A percentile compares a stretch with the other conserved stretches of the same genome.
These are phyloP conservation scores for Prunus mume DNA, from an alignment of 306 rosid genomes.

Conservation along the genomic window DNA sequence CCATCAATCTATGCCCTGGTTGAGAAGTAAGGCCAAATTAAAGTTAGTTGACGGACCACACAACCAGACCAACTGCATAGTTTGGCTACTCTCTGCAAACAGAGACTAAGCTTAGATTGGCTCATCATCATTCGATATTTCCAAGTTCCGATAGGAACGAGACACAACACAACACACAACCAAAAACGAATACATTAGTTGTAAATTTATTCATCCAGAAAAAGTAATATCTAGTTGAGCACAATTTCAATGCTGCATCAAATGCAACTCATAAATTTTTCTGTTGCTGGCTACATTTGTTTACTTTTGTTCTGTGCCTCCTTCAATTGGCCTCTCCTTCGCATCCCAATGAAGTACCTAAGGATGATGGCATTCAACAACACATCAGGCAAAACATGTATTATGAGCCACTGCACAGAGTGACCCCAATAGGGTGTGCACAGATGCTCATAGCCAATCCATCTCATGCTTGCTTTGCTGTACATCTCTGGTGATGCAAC, in stretches of 20 bases:
- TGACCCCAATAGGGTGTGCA: constrained; percentile 30
- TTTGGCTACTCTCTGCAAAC: not conserved
- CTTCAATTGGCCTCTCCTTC: constrained; percentile 15
- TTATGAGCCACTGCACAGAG: constrained; percentile 20
- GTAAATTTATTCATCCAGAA: not conserved
- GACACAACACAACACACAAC: not conserved
- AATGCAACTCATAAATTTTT: not conserved
- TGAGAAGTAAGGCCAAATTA: not conserved
- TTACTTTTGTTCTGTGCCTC: constrained; percentile 7
- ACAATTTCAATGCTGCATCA: not conserved
- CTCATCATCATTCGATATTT: not conserved
- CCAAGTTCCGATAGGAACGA: not conserved
- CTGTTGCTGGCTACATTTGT: not conserved
- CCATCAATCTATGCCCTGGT: not conserved
- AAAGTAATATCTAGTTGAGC: not conserved
- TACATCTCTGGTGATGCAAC: constrained; percentile 21
- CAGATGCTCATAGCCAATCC: constrained; percentile 24
- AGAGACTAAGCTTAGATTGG: not conserved
- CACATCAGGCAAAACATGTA: constrained; percentile 5
- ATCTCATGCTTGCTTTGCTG: constrained; percentile 31
- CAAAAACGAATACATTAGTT: not conserved
- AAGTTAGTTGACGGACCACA: not conserved
- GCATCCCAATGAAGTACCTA: not conserved
- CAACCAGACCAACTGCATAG: not conserved
- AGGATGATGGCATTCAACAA: not conserved